Conservation (phyloP, 2,329 filamentous ascomycete genomes). For the Aspergillus fructus region DNA sequence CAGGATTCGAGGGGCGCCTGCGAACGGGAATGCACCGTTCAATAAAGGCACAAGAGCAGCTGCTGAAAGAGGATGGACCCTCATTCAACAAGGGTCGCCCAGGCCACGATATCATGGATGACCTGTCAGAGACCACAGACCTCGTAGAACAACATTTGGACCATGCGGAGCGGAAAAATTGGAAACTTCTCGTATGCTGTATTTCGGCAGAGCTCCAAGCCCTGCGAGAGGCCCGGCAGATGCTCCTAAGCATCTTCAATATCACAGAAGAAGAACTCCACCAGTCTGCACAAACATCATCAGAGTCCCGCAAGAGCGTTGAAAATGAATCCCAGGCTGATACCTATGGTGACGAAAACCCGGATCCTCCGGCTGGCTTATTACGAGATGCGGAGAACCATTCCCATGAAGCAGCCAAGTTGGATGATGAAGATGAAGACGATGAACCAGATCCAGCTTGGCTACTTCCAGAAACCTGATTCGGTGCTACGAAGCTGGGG, state of each 20-base stretch:
- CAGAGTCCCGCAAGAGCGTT: conserved; percentile 1
- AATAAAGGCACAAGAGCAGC: conserved; percentile 24
- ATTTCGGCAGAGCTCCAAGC: conserved; percentile 64
- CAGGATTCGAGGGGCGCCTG: conserved; percentile 48
- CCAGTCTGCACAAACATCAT: conserved; percentile 9
- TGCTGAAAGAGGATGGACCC: conserved; percentile 12
- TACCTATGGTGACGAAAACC: conserved; percentile 28
- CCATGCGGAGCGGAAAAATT: conserved; percentile 53
- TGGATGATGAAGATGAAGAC: conserved; percentile 36
- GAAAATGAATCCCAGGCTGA: conserved; percentile 15
- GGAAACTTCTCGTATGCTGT: conserved; percentile 62
- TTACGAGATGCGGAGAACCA: conserved; percentile 29
- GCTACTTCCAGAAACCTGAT: conserved; percentile 34
- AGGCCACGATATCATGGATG: conserved; percentile 36
- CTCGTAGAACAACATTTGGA: conserved; percentile 52
- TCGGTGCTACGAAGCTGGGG: neutral
- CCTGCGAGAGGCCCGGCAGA: conserved; percentile 38
- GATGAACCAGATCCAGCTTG: conserved; percentile 47
- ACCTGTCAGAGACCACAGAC: conserved; percentile 48
- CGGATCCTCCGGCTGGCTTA: conserved; percentile 39
- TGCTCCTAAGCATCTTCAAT: conserved; percentile 38
- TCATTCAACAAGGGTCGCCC: conserved; percentile 18
- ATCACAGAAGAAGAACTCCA: conserved; percentile 21
- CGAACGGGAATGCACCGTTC: conserved; percentile 33
- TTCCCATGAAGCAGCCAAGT: conserved; percentile 23